phyloP scores from a whole-genome alignment of 805 yeast genomes.

The Candida methanosorbosa region DNA sequence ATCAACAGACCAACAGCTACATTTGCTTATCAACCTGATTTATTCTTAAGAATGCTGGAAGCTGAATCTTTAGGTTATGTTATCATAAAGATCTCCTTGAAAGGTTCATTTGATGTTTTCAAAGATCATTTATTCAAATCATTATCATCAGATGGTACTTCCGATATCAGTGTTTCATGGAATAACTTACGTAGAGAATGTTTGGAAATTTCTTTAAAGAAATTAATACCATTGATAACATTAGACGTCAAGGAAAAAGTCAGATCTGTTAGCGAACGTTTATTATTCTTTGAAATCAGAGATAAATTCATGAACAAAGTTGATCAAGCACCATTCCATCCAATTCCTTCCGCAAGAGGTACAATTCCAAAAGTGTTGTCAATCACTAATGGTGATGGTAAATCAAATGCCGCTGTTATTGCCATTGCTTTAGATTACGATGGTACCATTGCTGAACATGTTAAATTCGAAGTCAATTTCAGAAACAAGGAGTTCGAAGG shows the following conservation, averaged over 20 bases:
- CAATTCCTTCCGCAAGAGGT: constrained; percentile 68
- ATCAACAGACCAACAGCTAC: constrained; percentile 72
- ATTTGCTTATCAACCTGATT: constrained; percentile 66
- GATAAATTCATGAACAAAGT: constrained; percentile 58
- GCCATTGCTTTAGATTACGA: constrained; percentile 72
- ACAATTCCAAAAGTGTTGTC: constrained; percentile 81
- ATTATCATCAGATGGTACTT: constrained; percentile 68
- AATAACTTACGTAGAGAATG: constrained; percentile 63
- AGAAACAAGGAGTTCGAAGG: constrained; percentile 56
- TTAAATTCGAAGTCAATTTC: constrained; percentile 73
- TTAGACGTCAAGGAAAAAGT: constrained; percentile 77
- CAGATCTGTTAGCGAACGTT: constrained; percentile 64
- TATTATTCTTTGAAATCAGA: constrained; percentile 63
- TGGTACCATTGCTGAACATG: constrained; percentile 68
- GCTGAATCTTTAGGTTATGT: constrained; percentile 80
- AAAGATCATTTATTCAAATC: constrained; percentile 43
- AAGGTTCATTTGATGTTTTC: constrained; percentile 31
- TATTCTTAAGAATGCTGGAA: constrained; percentile 80
- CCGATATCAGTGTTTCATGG: constrained; percentile 75
- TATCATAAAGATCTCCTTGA: constrained; percentile 52
- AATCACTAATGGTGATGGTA: constrained; percentile 81
- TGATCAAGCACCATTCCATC: constrained; percentile 91
- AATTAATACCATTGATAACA: constrained; percentile 57
- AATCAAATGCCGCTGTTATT: constrained; percentile 75
- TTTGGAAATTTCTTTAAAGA: constrained; percentile 57